Evolutionary conservation across 192 early-diverging fungal genomes (phyloP).

Genomic region (Diversispora eburnea): DNA sequence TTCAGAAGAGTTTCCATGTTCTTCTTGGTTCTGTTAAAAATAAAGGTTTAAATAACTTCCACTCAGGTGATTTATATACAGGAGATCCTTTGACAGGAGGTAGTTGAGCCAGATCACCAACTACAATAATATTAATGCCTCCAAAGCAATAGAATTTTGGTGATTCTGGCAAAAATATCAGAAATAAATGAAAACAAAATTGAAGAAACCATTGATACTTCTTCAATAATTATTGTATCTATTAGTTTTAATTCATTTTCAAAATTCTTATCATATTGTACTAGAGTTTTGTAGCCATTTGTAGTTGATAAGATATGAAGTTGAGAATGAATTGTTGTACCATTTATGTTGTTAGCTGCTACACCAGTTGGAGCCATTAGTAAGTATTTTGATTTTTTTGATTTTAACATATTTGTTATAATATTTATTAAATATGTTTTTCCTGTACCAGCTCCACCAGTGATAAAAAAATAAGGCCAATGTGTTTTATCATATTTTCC

Average conservation of each 20-base stretch:
- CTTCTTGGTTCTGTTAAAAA: neutral
- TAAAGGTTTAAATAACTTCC: slow-evolving; percentile 9
- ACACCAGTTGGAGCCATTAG: slow-evolving; percentile 12
- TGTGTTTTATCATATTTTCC: neutral
- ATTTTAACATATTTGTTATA: neutral
- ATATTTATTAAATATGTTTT: neutral
- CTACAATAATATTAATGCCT: neutral
- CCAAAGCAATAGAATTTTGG: neutral
- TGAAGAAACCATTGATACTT: neutral
- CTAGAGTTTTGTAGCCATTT: neutral
- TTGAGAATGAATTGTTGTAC: slow-evolving; percentile 2
- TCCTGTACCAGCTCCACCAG: neutral
- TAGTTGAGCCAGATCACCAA: slow-evolving; percentile 16
- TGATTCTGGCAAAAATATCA: neutral
- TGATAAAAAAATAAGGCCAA: slow-evolving; percentile 14
- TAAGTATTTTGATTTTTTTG: neutral
- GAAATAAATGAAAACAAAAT: slow-evolving; percentile 3
- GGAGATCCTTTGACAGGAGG: neutral
- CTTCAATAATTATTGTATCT: slow-evolving; percentile 5
- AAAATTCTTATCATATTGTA: neutral
- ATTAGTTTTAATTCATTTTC: neutral
- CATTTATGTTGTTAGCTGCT: neutral
- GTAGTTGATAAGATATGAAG: neutral
- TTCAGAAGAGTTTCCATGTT: neutral
- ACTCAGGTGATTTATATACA: slow-evolving; percentile 10